phyloP scores from a whole-genome alignment of 192 early-diverging fungal genomes.

The Coemansia nantahalensis region DNA sequence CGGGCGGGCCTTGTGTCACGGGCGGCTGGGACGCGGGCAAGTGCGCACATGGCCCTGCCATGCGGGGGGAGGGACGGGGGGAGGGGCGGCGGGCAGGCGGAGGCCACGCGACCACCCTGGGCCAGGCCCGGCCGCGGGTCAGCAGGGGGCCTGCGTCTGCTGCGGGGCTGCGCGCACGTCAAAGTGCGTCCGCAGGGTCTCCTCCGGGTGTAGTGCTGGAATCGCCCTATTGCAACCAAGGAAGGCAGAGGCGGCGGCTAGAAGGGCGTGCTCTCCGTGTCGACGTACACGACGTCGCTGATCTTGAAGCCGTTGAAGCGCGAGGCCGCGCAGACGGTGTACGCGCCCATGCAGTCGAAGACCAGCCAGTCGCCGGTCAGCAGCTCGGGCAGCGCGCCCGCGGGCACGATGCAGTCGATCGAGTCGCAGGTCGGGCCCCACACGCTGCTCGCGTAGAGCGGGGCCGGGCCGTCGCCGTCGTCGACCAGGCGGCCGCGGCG shows the following conservation, averaged over 20 bases:
- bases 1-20: too few species aligned
- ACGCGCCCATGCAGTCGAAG: conserved; percentile 96
- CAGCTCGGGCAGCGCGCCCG: conserved; percentile 72
- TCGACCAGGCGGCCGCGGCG: conserved; percentile 49
- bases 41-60: too few species aligned
- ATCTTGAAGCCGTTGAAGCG: conserved; percentile 89
- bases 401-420: conserved; percentile 85
- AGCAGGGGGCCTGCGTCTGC: too few species aligned
- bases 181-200: too few species aligned
- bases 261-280: conserved; percentile 55
- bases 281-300: conserved; percentile 83
- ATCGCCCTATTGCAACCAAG: too few species aligned
- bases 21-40: too few species aligned
- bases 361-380: conserved; percentile 95
- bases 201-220: too few species aligned
- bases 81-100: too few species aligned
- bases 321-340: conserved; percentile 87
- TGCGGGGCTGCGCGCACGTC: too few species aligned
- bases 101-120: too few species aligned
- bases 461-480: neutral
- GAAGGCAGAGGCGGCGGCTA: neutral
- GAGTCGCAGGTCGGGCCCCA: conserved; percentile 99
- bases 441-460: conserved; percentile 60
- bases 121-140: neutral
- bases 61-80: too few species aligned